Percentiles rank a stretch among this genome's conserved stretches.
Conservation (phyloP, 495 filamentous ascomycete genomes). For the Talaromyces trachyspermus region DNA sequence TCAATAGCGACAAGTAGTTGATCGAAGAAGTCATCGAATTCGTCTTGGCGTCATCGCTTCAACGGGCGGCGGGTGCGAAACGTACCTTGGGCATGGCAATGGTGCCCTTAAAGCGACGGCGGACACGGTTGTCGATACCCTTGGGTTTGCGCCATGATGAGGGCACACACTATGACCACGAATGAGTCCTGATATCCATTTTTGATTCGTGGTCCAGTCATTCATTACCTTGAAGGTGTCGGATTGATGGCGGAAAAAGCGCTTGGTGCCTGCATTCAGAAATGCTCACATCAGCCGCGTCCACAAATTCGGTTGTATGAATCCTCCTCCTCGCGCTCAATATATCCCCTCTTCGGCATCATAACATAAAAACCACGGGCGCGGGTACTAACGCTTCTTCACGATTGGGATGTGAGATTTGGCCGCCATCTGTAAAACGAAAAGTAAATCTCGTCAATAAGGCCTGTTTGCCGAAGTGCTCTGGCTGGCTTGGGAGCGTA, state of each 20-base stretch:
- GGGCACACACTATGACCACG: conserved; percentile 50
- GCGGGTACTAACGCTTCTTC: conserved; percentile 85
- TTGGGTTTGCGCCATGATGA: conserved; percentile 96
- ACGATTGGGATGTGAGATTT: conserved; percentile 99
- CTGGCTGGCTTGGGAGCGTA: too few relatives aligned
- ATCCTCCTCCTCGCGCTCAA: conserved; percentile 4
- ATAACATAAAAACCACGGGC: conserved; percentile 8
- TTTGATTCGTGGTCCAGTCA: background rate
- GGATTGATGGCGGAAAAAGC: conserved; percentile 92
- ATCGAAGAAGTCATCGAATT: too few relatives aligned
- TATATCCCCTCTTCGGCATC: background rate
- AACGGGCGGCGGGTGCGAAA: conserved; percentile 14
- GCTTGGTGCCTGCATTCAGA: conserved; percentile 61
- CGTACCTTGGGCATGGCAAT: conserved; percentile 97
- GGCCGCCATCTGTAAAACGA: conserved; percentile 80
- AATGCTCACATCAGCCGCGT: conserved; percentile 24
- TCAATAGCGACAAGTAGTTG: too few relatives aligned
- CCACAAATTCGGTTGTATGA: conserved; percentile 6
- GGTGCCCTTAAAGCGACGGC: conserved; percentile 88
- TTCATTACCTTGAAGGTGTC: conserved; percentile 77
- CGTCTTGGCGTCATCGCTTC: too few relatives aligned
- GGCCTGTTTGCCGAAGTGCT: too few relatives aligned
- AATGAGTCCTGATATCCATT: background rate
- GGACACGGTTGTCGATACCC: conserved; percentile 93
- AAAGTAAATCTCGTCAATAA: background rate